Conservation (phyloP, 2,329 filamentous ascomycete species). For the Colletotrichum eleusines region DNA sequence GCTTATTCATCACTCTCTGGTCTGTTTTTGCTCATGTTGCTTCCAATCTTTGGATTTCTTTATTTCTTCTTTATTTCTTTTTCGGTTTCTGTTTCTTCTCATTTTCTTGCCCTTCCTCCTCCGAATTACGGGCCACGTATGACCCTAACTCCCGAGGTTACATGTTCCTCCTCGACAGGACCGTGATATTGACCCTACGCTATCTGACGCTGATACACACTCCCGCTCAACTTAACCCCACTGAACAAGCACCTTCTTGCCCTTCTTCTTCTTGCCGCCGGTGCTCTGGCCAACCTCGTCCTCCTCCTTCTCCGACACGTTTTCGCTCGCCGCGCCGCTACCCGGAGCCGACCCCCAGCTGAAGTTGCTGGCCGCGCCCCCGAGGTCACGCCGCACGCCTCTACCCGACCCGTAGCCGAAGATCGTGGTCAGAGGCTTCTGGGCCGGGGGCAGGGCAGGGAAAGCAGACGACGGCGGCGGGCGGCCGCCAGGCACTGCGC, state of each 20-base stretch:
- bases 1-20: not conserved
- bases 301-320: slow-evolving; percentile 46
- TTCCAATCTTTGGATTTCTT: not conserved
- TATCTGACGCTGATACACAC: not conserved
- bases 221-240: slow-evolving; percentile 65
- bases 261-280: slow-evolving; percentile 66
- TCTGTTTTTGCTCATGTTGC: not conserved
- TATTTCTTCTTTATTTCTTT: too few relatives aligned
- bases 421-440: slow-evolving; percentile 74
- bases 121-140: not conserved
- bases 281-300: slow-evolving; percentile 45
- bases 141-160: not conserved
- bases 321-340: slow-evolving; percentile 45
- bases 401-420: slow-evolving; percentile 69
- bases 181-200: not conserved
- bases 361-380: slow-evolving; percentile 63
- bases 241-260: slow-evolving; percentile 70
- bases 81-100: too few relatives aligned
- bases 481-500: slow-evolving; percentile 9
- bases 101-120: not conserved
- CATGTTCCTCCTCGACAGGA: not conserved
- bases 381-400: slow-evolving; percentile 66
- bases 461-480: slow-evolving; percentile 71
- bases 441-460: slow-evolving; percentile 83
- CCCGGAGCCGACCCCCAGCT: slow-evolving; percentile 59